Evolutionary conservation across 352 stramenopile genomes (phyloP).

Genomic region (Halophytophthora batemanensis): DNA sequence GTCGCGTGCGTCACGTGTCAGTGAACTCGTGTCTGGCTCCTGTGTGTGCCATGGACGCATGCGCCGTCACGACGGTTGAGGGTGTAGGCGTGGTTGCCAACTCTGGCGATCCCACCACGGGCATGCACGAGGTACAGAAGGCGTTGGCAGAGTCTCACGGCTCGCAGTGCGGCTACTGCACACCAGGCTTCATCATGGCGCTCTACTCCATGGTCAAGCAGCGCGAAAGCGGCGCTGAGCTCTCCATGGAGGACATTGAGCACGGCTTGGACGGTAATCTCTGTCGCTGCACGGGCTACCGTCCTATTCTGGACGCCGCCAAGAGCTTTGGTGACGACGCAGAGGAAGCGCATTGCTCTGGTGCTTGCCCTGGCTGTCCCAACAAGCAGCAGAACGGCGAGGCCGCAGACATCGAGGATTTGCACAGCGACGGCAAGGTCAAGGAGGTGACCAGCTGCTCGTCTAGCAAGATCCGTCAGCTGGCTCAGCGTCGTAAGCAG

Average conservation of each 20-base stretch:
- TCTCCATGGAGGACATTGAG: slow-evolving; percentile 88
- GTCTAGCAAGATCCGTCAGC: slow-evolving; percentile 62
- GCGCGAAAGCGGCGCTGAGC: slow-evolving; percentile 57
- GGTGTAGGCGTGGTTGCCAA: slow-evolving; percentile 49
- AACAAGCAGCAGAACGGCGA: slow-evolving; percentile 46
- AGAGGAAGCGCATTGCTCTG: slow-evolving; percentile 54
- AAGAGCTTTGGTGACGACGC: slow-evolving; percentile 84
- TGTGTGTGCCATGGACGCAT: slow-evolving; percentile 78
- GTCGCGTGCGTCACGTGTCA: slow-evolving; percentile 58
- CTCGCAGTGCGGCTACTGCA: slow-evolving; percentile 94
- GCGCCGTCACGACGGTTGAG: slow-evolving; percentile 87
- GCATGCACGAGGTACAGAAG: slow-evolving; percentile 84
- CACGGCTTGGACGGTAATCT: slow-evolving; percentile 95
- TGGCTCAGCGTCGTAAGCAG: slow-evolving; percentile 41
- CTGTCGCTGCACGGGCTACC: slow-evolving; percentile 92
- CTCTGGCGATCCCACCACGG: slow-evolving; percentile 22
- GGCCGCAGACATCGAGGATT: slow-evolving; percentile 53
- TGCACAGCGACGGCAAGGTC: slow-evolving; percentile 25
- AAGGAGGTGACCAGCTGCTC: slow-evolving; percentile 57
- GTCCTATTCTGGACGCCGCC: slow-evolving; percentile 79
- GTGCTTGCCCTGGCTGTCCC: slow-evolving; percentile 59
- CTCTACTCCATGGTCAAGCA: slow-evolving; percentile 82
- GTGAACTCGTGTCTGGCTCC: slow-evolving; percentile 89
- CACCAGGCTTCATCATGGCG: slow-evolving; percentile 86
- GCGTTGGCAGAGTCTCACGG: slow-evolving; percentile 90